Conservation (phyloP, 2,329 filamentous ascomycete species). For the Leptographium flavum region DNA sequence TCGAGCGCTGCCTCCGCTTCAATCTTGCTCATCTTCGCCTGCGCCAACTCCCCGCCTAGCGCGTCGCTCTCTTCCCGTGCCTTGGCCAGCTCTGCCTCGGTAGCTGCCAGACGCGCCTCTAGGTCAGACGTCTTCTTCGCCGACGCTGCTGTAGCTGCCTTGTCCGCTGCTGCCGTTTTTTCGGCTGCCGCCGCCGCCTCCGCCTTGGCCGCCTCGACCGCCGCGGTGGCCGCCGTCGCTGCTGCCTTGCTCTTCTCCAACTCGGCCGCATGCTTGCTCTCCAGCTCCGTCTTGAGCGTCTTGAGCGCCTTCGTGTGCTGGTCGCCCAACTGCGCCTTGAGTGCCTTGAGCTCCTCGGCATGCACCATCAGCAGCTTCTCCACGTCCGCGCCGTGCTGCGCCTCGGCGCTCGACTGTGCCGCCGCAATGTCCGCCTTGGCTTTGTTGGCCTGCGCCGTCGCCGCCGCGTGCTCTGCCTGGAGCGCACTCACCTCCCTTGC, state of each 20-base stretch:
- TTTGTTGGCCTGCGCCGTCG: slow-evolving; percentile 21
- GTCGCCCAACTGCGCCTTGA: too few species aligned
- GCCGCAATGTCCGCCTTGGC: slow-evolving; percentile 26
- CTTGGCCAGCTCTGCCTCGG: slow-evolving; percentile 28
- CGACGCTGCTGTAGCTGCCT: too few species aligned
- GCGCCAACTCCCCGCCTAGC: slow-evolving; percentile 38
- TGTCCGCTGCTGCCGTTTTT: too few species aligned
- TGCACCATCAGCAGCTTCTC: slow-evolving; percentile 29
- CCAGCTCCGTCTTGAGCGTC: slow-evolving; percentile 23
- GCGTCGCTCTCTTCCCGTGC: slow-evolving; percentile 32
- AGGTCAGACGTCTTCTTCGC: too few species aligned
- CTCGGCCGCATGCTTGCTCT: slow-evolving; percentile 29
- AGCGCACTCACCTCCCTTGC: slow-evolving; percentile 10
- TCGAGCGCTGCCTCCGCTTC: slow-evolving; percentile 47
- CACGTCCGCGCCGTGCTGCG: slow-evolving; percentile 28
- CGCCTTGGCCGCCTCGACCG: slow-evolving; percentile 27
- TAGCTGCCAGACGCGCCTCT: slow-evolving; percentile 20
- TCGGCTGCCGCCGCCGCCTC: too few species aligned
- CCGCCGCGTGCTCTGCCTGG: slow-evolving; percentile 19
- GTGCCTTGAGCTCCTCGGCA: slow-evolving; percentile 28
- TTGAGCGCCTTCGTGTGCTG: slow-evolving; percentile 29
- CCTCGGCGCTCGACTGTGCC: too few species aligned
- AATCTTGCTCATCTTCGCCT: slow-evolving; percentile 46
- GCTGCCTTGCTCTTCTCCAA: slow-evolving; percentile 24
- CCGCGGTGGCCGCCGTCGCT: slow-evolving; percentile 18